Evolutionary conservation across 1,139 yeast genomes (phyloP).

Genomic region (Yamadazyma atlantica): DNA sequence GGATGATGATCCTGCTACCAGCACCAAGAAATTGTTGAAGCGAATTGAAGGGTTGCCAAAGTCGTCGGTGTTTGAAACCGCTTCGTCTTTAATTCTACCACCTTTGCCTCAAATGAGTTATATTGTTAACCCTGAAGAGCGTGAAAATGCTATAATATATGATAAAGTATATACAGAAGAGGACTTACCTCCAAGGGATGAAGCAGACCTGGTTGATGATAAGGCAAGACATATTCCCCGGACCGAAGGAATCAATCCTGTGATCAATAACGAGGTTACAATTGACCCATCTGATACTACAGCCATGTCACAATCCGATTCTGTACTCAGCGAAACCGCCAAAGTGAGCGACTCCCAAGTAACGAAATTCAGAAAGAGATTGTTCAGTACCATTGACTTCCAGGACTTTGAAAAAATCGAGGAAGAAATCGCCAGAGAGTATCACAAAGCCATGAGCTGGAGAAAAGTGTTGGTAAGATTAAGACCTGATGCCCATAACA

Average conservation of each 20-base stretch:
- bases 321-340: conserved; percentile 61
- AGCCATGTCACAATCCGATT: conserved; percentile 35
- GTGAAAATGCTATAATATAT: conserved; percentile 39
- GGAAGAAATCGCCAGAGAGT: conserved; percentile 83
- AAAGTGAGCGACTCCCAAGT: conserved; percentile 40
- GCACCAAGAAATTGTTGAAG: conserved; percentile 8
- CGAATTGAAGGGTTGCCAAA: conserved; percentile 49
- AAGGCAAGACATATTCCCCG: neutral
- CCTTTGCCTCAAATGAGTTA: conserved; percentile 76
- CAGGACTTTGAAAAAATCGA: conserved; percentile 46
- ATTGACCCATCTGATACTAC: too few relatives aligned
- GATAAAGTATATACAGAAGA: conserved; percentile 40
- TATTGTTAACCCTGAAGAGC: conserved; percentile 58
- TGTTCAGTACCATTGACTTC: conserved; percentile 24
- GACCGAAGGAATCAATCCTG: neutral
- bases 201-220: neutral
- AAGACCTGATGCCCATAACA: conserved; percentile 94
- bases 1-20: conserved; percentile 7
- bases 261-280: neutral
- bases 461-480: conserved; percentile 84
- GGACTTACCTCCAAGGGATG: conserved; percentile 23
- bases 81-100: conserved; percentile 77
- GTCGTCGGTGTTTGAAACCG: conserved; percentile 80
- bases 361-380: conserved; percentile 13
- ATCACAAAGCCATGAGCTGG: conserved; percentile 89